phyloP scores from a whole-genome alignment of 306 rosid species.

The Aeschynomene evenia region DNA sequence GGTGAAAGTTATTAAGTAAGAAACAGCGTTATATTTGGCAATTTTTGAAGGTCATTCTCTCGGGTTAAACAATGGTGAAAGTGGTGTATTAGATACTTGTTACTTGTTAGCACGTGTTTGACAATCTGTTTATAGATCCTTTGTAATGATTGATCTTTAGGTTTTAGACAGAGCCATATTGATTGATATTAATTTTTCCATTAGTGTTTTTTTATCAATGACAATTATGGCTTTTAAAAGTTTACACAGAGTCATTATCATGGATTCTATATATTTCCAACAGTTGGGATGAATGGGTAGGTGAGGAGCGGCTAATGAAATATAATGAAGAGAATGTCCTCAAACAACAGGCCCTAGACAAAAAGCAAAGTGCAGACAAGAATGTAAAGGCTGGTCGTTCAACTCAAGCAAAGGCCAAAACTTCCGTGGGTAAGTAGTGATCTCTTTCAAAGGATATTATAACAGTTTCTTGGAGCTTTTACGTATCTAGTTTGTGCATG shows the following conservation, averaged over 20 bases:
- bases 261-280: constrained; percentile 70
- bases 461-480: constrained; percentile 15
- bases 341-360: constrained; percentile 70
- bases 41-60: neutral
- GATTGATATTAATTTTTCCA: neutral
- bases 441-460: constrained; percentile 22
- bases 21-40: neutral
- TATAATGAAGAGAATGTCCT: constrained; percentile 62
- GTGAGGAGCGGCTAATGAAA: constrained; percentile 77
- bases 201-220: constrained; percentile 9
- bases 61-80: constrained; percentile 27
- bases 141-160: constrained; percentile 23
- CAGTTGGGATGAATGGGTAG: constrained; percentile 99
- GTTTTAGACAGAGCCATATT: constrained; percentile 10
- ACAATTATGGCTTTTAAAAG: constrained; percentile 33
- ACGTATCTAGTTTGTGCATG: constrained; percentile 5
- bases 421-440: constrained; percentile 51
- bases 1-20: neutral
- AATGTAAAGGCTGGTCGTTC: constrained; percentile 73
- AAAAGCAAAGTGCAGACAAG: constrained; percentile 70
- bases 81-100: constrained; percentile 18
- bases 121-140: neutral
- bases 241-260: constrained; percentile 58
- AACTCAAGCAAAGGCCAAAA: constrained; percentile 62
- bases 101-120: constrained; percentile 20